Base-by-base conservation (phyloP, 139 green algal genomes). In the Closterium sp. region DNA sequence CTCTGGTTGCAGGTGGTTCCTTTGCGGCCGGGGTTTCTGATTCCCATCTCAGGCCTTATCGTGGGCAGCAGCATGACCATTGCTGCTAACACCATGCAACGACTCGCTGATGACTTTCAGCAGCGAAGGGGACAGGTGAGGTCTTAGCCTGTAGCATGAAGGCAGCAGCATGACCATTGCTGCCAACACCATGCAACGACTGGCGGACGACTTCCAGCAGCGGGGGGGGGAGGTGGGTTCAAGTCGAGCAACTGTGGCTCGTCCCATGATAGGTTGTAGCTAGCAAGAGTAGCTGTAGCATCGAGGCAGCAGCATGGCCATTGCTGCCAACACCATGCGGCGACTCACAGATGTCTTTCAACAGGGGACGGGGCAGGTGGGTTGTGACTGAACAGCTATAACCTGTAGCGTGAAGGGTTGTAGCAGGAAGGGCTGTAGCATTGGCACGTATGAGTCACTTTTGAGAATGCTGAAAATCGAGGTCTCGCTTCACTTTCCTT, bases 11-110 rank as follows among this genome's bases (percentile, higher is more conserved):
- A 73, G 50, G 84, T 87, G 21, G 84, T 87, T 13, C 84, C 1
- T 0, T 24, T 31, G 84, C 22, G 84, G 19, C 62, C 92, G 22
- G 89, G 31, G 29, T 94, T 93, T 90, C 4, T 94, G 19, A 93
- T 94, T 31, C 92, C 92, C 88, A 92, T 92, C 11, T 6, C 45
- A 1, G 92, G 92, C n/a, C 93, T 94, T 24, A 22, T 94, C 22
- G 62, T 93, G 29, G 88, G 92, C 31, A 94, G 88, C 62, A 30
- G 70, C 86, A 94, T 94, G 92, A 94, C 89, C 9, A 34, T 94
- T 19, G 70, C 89, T 4, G 92, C 84, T 7, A 87, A 87, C 84
- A 87, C 84, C 27, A 87, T 87, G 84, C 84, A 87, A 7, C 84
- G n/a, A 10, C 84, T 87, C 13, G 84, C 84, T 1, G n/a, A 87